These are phyloP conservation scores for Verticillium nubilum DNA, from an alignment of 2,329 filamentous ascomycete genomes.

Conservation along the genomic window DNA sequence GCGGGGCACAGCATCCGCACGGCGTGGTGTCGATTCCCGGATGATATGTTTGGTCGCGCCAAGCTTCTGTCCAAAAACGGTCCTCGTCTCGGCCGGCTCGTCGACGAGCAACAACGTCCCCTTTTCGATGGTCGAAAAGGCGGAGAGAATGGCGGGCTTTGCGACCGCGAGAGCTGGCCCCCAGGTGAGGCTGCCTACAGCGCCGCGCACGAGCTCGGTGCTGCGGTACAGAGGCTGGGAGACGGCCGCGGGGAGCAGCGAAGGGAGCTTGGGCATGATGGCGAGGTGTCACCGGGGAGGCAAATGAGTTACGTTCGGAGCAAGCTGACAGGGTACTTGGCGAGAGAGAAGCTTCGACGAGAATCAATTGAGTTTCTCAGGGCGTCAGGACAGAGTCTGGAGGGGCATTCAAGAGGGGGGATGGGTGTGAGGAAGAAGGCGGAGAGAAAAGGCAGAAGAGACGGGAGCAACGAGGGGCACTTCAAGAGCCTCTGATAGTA, in stretches of 20 bases:
- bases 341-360: not conserved
- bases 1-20: constrained; percentile 27
- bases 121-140: constrained; percentile 39
- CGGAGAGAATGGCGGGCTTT: constrained; percentile 37
- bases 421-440: not conserved
- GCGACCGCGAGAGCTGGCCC: constrained; percentile 39
- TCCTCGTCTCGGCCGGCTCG: constrained; percentile 33
- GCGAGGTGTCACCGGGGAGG: not conserved
- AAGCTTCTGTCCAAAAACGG: constrained; percentile 41
- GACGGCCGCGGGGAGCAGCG: constrained; percentile 28
- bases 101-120: constrained; percentile 45
- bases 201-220: constrained; percentile 33
- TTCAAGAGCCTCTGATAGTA: not conserved
- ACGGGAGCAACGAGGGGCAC: not conserved
- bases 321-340: not conserved
- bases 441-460: not conserved
- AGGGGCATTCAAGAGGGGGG: not conserved
- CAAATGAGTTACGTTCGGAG: not conserved
- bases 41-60: constrained; percentile 17
- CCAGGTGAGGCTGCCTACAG: constrained; percentile 41
- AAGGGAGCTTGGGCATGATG: constrained; percentile 19
- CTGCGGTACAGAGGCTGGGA: constrained; percentile 31
- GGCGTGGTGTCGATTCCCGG: constrained; percentile 18
- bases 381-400: not conserved
- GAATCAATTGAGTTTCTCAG: constrained; percentile 9